phyloP scores from a whole-genome alignment of 2,329 filamentous ascomycete species.

The Hypoxylon sp. region DNA sequence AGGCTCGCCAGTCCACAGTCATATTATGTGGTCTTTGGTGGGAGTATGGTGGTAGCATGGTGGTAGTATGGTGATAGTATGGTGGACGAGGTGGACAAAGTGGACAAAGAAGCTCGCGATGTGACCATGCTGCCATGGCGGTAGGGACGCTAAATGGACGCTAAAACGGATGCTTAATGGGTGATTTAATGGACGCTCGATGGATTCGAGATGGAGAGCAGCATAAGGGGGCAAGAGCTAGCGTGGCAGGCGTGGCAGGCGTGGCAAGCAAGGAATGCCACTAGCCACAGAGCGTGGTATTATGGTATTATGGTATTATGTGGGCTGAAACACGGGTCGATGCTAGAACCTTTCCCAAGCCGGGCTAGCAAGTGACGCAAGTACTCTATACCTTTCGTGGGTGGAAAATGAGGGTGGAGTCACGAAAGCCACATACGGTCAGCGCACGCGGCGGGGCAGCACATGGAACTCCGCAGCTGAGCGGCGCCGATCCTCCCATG shows the following conservation, averaged over 20 bases:
- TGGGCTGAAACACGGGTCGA: constrained; percentile 39
- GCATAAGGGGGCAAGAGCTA: constrained; percentile 1
- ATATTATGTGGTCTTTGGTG: constrained; percentile 6
- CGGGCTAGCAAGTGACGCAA: constrained; percentile 25
- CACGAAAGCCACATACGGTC: constrained; percentile 30
- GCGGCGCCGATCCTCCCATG: constrained; percentile 32
- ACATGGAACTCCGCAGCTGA: constrained; percentile 41
- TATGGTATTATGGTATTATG: background rate
- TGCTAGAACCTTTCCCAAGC: constrained; percentile 24
- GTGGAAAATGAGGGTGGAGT: constrained; percentile 21
- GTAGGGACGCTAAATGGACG: background rate
- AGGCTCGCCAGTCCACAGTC: background rate
- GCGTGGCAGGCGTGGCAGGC: constrained; percentile 13
- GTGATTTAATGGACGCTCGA: too few species aligned
- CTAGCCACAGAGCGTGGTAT: constrained; percentile 28
- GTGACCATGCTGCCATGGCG: background rate
- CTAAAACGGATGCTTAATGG: constrained; percentile 5
- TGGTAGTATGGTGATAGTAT: background rate
- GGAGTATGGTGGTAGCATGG: background rate
- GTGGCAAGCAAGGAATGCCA: constrained; percentile 22
- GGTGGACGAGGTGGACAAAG: background rate
- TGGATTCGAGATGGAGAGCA: background rate
- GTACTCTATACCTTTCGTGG: constrained; percentile 30
- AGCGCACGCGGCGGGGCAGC: constrained; percentile 29
- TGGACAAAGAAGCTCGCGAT: constrained; percentile 16